A percentile compares a stretch with the other conserved stretches of the same genome.
These are phyloP conservation scores for Thuja plicata DNA, from an alignment of 83 land plant species.

Conservation along the genomic window DNA sequence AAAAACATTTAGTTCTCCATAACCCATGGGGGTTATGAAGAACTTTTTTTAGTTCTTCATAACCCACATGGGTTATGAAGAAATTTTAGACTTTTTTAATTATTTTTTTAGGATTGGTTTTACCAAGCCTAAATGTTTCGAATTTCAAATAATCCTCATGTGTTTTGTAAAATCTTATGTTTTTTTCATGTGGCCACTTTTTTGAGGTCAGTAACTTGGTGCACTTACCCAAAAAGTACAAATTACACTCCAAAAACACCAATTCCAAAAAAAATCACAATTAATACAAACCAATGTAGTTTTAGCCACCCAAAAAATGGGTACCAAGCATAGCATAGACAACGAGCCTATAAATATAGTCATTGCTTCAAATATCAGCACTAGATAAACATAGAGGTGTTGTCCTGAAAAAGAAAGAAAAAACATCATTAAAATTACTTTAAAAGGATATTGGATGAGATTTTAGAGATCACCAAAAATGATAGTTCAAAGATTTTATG, in stretches of 20 bases:
- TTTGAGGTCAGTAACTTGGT: too few species aligned
- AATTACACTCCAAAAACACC: neutral
- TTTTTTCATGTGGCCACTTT: too few species aligned
- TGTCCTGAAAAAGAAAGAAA: conserved; percentile 30
- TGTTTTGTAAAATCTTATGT: too few species aligned
- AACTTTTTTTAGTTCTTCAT: too few species aligned
- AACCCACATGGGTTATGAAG: too few species aligned
- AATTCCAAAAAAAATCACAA: neutral
- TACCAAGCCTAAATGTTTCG: too few species aligned
- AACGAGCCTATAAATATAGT: conserved; percentile 93
- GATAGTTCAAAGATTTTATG: neutral
- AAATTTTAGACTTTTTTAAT: too few species aligned
- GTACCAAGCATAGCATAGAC: conserved; percentile 87
- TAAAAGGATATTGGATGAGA: neutral
- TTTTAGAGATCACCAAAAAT: neutral
- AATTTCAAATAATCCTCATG: too few species aligned
- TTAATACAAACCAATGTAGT: conserved; percentile 81
- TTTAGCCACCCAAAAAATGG: conserved; percentile 93
- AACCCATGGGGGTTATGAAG: too few species aligned
- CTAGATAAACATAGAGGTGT: conserved; percentile 85
- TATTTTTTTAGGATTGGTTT: too few species aligned
- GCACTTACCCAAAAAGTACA: too few species aligned
- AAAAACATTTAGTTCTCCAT: too few species aligned
- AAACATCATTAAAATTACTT: neutral
- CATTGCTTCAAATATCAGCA: conserved; percentile 89